Evolutionary conservation across 2,329 filamentous ascomycete species (phyloP), one percentile per base, ranked within the genome.

Genomic region (Venturia carpophila): DNA sequence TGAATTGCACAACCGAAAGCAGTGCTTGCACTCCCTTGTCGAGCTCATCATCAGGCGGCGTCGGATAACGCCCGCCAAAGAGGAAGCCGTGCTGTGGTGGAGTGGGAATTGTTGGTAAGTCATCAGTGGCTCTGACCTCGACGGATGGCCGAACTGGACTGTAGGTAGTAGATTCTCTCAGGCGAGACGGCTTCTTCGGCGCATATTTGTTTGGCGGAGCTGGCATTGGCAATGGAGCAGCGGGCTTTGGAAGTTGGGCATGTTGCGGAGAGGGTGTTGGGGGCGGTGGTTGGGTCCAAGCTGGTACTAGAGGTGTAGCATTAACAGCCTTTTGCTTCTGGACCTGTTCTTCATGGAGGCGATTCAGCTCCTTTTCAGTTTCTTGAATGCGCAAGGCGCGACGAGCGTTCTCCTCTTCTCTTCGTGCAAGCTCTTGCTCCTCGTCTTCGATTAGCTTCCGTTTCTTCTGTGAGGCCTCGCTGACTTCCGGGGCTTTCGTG

Each of bases 271-370:
- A 41, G 10, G 60, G 60, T 21, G 60, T 39, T 27, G 60, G 60
- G 15, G 60, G 60, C n/a, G 60, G 60, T 42, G 60, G 21, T n/a
- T 61, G 60, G 21, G 60, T 61, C 60, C 60, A 61, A 15, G 60
- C 52, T 19, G 52, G 52, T 27, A 58, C 52, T 58, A 17, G 52
- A 19, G 27, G 52, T 37, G 30, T 37, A 21, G 52, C 52, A n/a
- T 27, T 24, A 37, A 24, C 27, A n/a, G 27, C 52, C 30, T 58
- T 58, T 19, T 58, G 52, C 52, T 58, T 58, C 19, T 58, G 21
- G 15, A 37, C 17, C n/a, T 58, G 52, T 19, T 58, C 52, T n/a
- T 27, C 52, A 37, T 37, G 52, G 27, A 58, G 27, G 6, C 52
- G 52, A 21, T 58, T n/a, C 15, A 58, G 30, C 6, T 58, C 52